Evolutionary conservation across 352 stramenopile species (phyloP).

Genomic region (Globisporangium carolinianum): DNA sequence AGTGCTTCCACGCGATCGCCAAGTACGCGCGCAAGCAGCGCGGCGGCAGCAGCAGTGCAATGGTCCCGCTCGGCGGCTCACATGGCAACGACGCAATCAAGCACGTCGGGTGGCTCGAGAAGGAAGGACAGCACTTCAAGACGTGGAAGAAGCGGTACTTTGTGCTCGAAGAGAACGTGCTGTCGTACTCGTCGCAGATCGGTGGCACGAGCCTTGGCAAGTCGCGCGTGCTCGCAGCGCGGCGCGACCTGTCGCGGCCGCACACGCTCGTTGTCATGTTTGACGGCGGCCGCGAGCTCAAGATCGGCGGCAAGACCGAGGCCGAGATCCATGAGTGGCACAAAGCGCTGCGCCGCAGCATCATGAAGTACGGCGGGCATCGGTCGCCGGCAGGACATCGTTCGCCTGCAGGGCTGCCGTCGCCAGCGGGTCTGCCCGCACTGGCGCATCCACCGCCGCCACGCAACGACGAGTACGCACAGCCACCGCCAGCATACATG

Average conservation of each 20-base stretch:
- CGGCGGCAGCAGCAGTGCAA: background rate
- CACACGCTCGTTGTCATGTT: conserved; percentile 62
- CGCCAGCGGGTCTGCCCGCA: background rate
- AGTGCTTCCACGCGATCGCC: conserved; percentile 63
- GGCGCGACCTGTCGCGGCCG: conserved; percentile 42
- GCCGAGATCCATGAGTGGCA: conserved; percentile 70
- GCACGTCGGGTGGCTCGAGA: conserved; percentile 78
- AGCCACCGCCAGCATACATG: conserved; percentile 3
- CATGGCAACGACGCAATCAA: conserved; percentile 19
- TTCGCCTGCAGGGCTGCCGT: background rate
- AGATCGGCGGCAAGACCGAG: conserved; percentile 54
- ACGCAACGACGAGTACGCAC: background rate
- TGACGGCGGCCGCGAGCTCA: conserved; percentile 56
- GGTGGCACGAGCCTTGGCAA: conserved; percentile 35
- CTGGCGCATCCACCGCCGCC: background rate
- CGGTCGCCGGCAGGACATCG: conserved; percentile 11
- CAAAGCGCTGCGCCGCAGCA: conserved; percentile 37
- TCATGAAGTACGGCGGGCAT: conserved; percentile 33
- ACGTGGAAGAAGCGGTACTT: conserved; percentile 81
- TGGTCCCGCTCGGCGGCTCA: background rate
- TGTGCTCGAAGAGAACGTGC: conserved; percentile 43
- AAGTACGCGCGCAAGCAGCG: conserved; percentile 38
- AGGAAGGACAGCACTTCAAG: conserved; percentile 70
- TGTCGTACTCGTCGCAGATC: conserved; percentile 63
- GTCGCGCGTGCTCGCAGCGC: conserved; percentile 46